phyloP scores from a whole-genome alignment of 2,329 filamentous ascomycete genomes.

The Epichloe elymi region DNA sequence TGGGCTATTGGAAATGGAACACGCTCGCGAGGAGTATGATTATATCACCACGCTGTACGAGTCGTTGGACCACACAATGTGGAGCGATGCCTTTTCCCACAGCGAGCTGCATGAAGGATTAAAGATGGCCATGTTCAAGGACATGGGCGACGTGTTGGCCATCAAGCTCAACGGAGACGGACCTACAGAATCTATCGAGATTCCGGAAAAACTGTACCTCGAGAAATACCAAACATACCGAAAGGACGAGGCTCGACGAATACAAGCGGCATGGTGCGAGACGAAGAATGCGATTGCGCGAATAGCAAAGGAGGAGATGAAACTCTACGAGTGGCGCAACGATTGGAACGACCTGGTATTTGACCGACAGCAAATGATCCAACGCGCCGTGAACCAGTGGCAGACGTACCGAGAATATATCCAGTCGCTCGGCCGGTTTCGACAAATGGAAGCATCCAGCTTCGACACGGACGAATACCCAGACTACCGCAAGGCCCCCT shows the following conservation, averaged over 20 bases:
- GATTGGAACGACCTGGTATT: slow-evolving; percentile 13
- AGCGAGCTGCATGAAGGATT: slow-evolving; percentile 22
- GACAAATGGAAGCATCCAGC: slow-evolving; percentile 22
- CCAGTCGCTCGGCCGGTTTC: slow-evolving; percentile 21
- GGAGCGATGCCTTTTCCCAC: slow-evolving; percentile 28
- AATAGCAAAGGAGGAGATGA: slow-evolving; percentile 13
- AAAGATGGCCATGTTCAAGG: slow-evolving; percentile 30
- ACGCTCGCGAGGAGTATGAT: slow-evolving; percentile 22
- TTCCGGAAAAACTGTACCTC: slow-evolving; percentile 38
- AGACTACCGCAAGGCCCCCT: slow-evolving; percentile 27
- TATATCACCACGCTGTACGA: slow-evolving; percentile 33
- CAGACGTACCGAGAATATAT: slow-evolving; percentile 21
- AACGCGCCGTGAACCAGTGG: slow-evolving; percentile 20
- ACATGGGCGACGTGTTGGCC: slow-evolving; percentile 36
- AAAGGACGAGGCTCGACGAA: slow-evolving; percentile 31
- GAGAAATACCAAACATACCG: slow-evolving; percentile 37
- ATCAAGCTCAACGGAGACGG: slow-evolving; percentile 31
- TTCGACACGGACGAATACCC: slow-evolving; percentile 26
- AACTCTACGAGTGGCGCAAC: slow-evolving; percentile 16
- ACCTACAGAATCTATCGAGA: slow-evolving; percentile 30
- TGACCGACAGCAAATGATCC: slow-evolving; percentile 20
- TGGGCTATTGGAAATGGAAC: slow-evolving; percentile 28
- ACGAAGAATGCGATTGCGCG: slow-evolving; percentile 16
- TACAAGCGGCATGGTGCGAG: slow-evolving; percentile 25
- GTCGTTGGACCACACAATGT: slow-evolving; percentile 34